Base-by-base conservation (phyloP, 805 yeast species). In the Kodamaea hsintzibuensis region DNA sequence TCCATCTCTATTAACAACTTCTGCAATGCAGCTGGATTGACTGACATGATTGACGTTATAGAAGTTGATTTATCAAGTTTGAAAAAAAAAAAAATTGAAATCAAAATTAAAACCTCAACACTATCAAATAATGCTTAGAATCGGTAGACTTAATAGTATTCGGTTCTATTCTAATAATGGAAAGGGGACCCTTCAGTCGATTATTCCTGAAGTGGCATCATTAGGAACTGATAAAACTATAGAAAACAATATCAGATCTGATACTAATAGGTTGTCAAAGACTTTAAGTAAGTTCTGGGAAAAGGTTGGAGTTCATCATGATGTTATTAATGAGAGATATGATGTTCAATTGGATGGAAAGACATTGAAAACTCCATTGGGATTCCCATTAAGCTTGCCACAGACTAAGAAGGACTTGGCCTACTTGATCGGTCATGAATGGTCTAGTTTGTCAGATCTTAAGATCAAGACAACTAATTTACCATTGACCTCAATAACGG, bases 401-500 rank as follows among this genome's bases (percentile, higher is more conserved):
- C 63, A 66, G 22, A 57, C 72, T 7, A 85, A 86, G 63, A 73
- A 74, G 55, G 71, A 82, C 8, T 73, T 95, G 58, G 97, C 97
- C 0, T 77, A 84, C 57, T 69, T 93, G 61, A 75, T 95, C 38
- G 84, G 84, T 40, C 90, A 90, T 63, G 99, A 95, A 71, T 95
- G 99, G 99, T 79, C 83, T 53, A 80, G 81, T 42, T 72, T 95
- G 53, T 82, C 93, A 2, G 79, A 79, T 54, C 77, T 86, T 56
- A 71, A 70, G 57, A 82, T 92, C 62, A 88, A 87, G 68, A 86
- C 91, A 14, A 89, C 88, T 64, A 74, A 88, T 39, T 78, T 95
- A 43, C 98, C 98, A 0, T 72, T 95, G 56, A 95, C 99, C 0
- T 89, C 97, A 0, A 72, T 95, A 51, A 85, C 88, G 3, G 85